A percentile compares a stretch with the other conserved stretches of the same genome.
Conservation (phyloP, 177 flowering plant genomes). For the Telopea speciosissima region DNA sequence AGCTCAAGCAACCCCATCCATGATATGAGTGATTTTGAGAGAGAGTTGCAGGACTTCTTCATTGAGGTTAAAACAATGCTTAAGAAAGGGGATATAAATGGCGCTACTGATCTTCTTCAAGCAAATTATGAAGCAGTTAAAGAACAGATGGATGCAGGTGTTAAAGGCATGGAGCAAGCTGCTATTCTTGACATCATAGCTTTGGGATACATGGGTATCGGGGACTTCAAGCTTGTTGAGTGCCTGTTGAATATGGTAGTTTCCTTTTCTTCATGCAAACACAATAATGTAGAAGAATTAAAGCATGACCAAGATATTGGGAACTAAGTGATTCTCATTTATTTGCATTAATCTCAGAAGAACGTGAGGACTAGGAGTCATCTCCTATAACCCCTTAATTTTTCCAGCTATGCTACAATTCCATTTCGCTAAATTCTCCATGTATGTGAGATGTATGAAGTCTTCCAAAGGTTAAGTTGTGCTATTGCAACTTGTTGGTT, state of each 20-base stretch:
- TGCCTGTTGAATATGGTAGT: slow-evolving; percentile 50
- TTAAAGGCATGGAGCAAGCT: slow-evolving; percentile 69
- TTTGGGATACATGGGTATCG: slow-evolving; percentile 62
- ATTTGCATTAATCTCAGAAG: slow-evolving; percentile 1
- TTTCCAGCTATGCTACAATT: not conserved
- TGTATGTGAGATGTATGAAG: not conserved
- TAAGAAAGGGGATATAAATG: slow-evolving; percentile 44
- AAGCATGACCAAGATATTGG: no score
- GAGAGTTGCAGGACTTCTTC: slow-evolving; percentile 60
- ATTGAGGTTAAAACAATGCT: slow-evolving; percentile 63
- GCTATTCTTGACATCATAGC: slow-evolving; percentile 75
- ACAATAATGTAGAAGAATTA: no score
- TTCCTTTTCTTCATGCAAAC: slow-evolving; percentile 3
- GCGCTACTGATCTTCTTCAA: slow-evolving; percentile 57
- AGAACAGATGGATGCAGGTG: slow-evolving; percentile 59
- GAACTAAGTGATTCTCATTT: not conserved
- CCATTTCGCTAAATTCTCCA: not conserved
- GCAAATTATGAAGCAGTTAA: slow-evolving; percentile 80
- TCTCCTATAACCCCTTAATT: not conserved
- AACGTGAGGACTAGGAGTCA: not conserved
- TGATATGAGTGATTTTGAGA: slow-evolving; percentile 45
- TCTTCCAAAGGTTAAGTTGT: not conserved
- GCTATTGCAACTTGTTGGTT: no score
- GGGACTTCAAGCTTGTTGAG: slow-evolving; percentile 48
- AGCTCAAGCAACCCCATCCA: slow-evolving; percentile 22